phyloP scores from a whole-genome alignment of 2,329 filamentous ascomycete species.

The Penicillium sp. region DNA sequence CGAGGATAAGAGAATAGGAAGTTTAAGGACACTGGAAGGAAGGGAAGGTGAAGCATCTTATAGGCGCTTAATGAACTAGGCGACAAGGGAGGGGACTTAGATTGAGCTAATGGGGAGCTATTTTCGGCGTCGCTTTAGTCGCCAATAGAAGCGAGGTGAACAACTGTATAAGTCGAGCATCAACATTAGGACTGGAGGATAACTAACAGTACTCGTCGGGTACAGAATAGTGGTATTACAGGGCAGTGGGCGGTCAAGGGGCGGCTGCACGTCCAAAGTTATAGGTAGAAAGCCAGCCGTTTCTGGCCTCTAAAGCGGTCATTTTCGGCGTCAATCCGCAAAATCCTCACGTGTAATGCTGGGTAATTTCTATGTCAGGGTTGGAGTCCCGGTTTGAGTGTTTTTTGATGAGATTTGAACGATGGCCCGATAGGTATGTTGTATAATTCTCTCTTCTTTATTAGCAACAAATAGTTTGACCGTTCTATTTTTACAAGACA shows the following conservation, averaged over 20 bases:
- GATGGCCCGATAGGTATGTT: neutral
- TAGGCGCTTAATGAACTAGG: constrained; percentile 4
- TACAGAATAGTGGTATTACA: constrained; percentile 20
- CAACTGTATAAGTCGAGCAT: constrained; percentile 6
- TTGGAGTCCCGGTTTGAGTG: neutral
- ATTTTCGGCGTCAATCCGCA: too few species aligned
- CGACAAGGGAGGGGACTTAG: constrained; percentile 4
- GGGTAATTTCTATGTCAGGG: neutral
- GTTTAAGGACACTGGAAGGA: constrained; percentile 3
- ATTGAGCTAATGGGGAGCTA: constrained; percentile 13
- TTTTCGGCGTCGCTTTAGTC: constrained; percentile 20
- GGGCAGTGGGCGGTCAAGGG: too few species aligned
- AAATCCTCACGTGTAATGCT: too few species aligned
- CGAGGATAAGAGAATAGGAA: constrained; percentile 2
- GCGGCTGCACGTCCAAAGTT: too few species aligned
- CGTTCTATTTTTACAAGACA: neutral
- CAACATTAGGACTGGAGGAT: constrained; percentile 8
- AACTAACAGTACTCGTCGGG: constrained; percentile 13
- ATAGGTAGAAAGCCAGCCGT: too few species aligned
- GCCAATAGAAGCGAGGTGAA: constrained; percentile 16
- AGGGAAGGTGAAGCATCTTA: constrained; percentile 13
- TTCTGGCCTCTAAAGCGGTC: too few species aligned
- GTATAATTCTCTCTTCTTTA: constrained; percentile 2
- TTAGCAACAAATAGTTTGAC: neutral
- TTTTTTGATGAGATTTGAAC: neutral